Evolutionary conservation across 2,329 filamentous ascomycete species (phyloP).

Genomic region (Ustulina deusta): DNA sequence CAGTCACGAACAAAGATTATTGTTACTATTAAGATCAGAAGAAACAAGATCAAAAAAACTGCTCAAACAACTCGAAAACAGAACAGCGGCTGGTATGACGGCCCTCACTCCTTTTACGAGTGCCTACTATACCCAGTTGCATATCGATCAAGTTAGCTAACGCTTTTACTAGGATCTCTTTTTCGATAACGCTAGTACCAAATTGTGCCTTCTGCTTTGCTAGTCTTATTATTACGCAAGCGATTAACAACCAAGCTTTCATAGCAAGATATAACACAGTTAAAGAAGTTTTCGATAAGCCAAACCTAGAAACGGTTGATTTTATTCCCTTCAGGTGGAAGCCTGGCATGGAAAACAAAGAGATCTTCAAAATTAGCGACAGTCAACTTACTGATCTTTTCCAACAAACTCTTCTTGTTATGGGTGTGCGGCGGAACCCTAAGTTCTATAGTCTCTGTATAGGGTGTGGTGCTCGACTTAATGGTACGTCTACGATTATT

Average conservation of each 20-base stretch:
- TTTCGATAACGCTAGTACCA: constrained; percentile 12
- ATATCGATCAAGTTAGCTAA: constrained; percentile 11
- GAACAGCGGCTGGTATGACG: constrained; percentile 2
- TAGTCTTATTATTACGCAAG: constrained; percentile 16
- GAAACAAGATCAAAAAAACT: constrained; percentile 15
- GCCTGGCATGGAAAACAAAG: constrained; percentile 4
- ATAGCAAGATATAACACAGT: constrained; percentile 12
- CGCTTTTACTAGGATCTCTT: constrained; percentile 8
- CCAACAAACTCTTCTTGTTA: neutral
- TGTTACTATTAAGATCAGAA: too few species aligned
- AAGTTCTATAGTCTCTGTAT: constrained; percentile 4
- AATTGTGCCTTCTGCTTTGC: constrained; percentile 7
- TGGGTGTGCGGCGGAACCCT: neutral
- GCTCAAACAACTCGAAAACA: neutral
- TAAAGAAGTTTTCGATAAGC: constrained; percentile 10
- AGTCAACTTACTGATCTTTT: constrained; percentile 3
- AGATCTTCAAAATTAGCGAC: constrained; percentile 5
- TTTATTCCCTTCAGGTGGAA: constrained; percentile 10
- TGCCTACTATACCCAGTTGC: neutral
- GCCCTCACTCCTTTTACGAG: constrained; percentile 3
- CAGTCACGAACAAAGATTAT: constrained; percentile 1
- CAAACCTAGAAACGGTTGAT: constrained; percentile 15
- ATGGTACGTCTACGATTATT: constrained; percentile 1
- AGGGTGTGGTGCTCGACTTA: neutral
- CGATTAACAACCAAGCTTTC: constrained; percentile 8